phyloP scores from a whole-genome alignment of 495 filamentous ascomycete species.

The Hypoxylon lenormandii region DNA sequence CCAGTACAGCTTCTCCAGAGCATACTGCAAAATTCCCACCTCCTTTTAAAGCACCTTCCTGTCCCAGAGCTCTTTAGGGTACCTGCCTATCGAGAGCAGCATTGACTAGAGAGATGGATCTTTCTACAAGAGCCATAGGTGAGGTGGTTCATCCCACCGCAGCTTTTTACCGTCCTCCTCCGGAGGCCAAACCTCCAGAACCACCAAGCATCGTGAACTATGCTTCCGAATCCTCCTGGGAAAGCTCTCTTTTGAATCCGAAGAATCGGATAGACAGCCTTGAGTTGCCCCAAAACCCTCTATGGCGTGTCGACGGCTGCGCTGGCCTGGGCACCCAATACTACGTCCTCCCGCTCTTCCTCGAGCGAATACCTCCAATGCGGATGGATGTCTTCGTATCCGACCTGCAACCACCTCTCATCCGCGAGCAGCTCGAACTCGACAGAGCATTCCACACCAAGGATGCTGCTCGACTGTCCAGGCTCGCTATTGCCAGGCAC shows the following conservation, averaged over 20 bases:
- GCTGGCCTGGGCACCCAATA: conserved; percentile 63
- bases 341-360: conserved; percentile 60
- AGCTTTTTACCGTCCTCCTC: conserved; percentile 50
- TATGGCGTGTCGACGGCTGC: conserved; percentile 65
- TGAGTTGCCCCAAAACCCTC: conserved; percentile 52
- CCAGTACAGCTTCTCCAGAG: conserved; percentile 8
- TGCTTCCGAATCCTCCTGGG: conserved; percentile 47
- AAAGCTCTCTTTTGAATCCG: conserved; percentile 59
- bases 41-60: conserved; percentile 5
- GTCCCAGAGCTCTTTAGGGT: conserved; percentile 5
- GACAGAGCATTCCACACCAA: conserved; percentile 62
- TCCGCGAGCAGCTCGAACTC: conserved; percentile 60
- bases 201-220: not conserved
- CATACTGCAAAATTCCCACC: not conserved
- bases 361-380: conserved; percentile 55
- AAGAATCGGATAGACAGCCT: conserved; percentile 66
- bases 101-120: conserved; percentile 53
- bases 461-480: conserved; percentile 54
- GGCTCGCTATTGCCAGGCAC: conserved; percentile 58
- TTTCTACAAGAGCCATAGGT: conserved; percentile 57
- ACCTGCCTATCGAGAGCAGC: conserved; percentile 10
- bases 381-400: conserved; percentile 65
- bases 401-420: conserved; percentile 50
- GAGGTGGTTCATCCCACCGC: conserved; percentile 64
- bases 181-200: conserved; percentile 15